Percentiles rank a stretch among this genome's conserved stretches.
Conservation (phyloP, 2,329 filamentous ascomycete species). For the Mollisia scopiformis region DNA sequence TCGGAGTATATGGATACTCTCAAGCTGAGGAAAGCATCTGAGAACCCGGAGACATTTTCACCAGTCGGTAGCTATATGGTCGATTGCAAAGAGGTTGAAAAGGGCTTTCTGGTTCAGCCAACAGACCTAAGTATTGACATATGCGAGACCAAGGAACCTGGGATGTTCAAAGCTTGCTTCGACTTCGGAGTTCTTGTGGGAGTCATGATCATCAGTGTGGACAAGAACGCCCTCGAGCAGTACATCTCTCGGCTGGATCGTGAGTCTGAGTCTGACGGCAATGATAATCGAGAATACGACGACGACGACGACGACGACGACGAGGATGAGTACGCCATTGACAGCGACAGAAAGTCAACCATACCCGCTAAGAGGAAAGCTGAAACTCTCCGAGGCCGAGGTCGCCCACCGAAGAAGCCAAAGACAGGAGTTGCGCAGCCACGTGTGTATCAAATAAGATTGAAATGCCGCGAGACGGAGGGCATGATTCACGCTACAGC, state of each 20-base stretch:
- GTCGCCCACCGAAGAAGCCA: neutral
- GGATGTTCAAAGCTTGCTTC: constrained; percentile 36
- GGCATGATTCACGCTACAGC: neutral
- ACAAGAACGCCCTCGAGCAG: constrained; percentile 28
- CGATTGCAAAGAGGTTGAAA: neutral
- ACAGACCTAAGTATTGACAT: constrained; percentile 34
- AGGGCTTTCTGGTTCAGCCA: constrained; percentile 19
- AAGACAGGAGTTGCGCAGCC: neutral
- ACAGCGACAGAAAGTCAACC: neutral
- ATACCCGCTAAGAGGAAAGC: neutral
- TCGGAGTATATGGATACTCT: neutral
- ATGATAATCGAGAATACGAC: neutral
- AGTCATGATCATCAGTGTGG: constrained; percentile 33
- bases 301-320: neutral
- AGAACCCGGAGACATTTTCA: neutral
- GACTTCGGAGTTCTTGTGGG: constrained; percentile 37
- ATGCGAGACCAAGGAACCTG: constrained; percentile 25
- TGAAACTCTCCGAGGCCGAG: neutral
- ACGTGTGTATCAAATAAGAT: neutral
- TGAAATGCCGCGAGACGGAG: neutral
- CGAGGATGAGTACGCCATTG: neutral
- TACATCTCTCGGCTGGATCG: constrained; percentile 28
- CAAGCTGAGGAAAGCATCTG: neutral
- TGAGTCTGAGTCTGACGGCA: neutral
- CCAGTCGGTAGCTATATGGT: neutral